A percentile compares a stretch with the other conserved stretches of the same genome.
These are phyloP conservation scores for Panaeolus papilionaceus DNA, from an alignment of 768 basidiomycete genomes.

Conservation along the genomic window DNA sequence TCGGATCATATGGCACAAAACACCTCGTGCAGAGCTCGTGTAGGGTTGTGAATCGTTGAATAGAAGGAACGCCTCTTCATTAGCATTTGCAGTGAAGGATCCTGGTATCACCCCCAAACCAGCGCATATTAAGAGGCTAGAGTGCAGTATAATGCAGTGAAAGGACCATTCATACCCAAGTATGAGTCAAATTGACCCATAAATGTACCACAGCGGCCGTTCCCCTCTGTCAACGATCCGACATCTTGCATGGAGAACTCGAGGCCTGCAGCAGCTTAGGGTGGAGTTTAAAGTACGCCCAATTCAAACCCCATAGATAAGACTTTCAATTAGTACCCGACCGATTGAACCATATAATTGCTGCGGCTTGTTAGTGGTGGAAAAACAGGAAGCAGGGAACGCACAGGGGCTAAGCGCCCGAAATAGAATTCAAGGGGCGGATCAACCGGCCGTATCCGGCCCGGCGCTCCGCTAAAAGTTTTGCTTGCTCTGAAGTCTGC, in stretches of 20 bases:
- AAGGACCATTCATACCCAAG: not conserved
- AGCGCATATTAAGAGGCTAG: not conserved
- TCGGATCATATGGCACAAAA: constrained; percentile 2
- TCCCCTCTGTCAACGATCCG: not conserved
- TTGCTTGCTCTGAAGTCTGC: not conserved
- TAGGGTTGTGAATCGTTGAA: not conserved
- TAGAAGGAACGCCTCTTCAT: not conserved
- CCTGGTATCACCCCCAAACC: not conserved
- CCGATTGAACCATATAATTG: not conserved
- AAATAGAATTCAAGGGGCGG: not conserved
- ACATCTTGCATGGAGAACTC: constrained; percentile 2
- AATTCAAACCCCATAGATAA: not conserved
- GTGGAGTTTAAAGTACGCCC: not conserved
- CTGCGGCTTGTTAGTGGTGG: not conserved
- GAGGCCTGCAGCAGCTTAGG: not conserved
- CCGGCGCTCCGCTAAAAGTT: constrained; percentile 8
- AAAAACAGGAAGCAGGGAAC: not conserved
- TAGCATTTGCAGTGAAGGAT: not conserved
- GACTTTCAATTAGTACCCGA: not conserved
- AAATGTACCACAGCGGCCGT: not conserved
- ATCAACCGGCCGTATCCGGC: not conserved
- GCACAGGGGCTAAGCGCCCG: constrained; percentile 7
- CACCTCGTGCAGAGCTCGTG: constrained; percentile 5
- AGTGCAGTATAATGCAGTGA: not conserved
- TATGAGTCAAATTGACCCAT: constrained; percentile 2